Evolutionary conservation across 441 rosid genomes (phyloP).

Genomic region (Metrosideros polymorpha): DNA sequence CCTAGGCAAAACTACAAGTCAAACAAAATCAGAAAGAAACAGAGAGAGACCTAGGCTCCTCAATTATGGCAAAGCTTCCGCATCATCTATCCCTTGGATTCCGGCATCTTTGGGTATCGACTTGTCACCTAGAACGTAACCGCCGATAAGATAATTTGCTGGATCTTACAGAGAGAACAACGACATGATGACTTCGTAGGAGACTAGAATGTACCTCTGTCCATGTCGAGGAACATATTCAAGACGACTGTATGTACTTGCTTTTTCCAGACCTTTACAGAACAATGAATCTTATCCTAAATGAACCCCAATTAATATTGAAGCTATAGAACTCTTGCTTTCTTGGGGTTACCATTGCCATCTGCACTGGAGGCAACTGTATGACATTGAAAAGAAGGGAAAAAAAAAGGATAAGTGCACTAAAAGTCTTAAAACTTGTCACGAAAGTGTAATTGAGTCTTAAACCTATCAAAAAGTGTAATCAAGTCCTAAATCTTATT

Average conservation of each 20-base stretch:
- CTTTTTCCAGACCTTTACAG: not conserved
- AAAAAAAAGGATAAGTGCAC: too few species aligned
- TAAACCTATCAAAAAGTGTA: too few species aligned
- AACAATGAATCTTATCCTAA: not conserved
- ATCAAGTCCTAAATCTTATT: too few species aligned
- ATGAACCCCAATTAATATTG: not conserved
- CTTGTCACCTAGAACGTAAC: constrained; percentile 77
- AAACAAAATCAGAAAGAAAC: too few species aligned
- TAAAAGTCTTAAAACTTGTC: too few species aligned
- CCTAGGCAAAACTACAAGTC: too few species aligned
- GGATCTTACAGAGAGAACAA: not conserved
- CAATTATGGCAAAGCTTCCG: constrained; percentile 51
- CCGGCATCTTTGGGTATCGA: constrained; percentile 78
- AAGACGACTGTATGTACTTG: not conserved
- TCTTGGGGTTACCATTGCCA: not conserved
- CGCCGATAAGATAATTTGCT: constrained; percentile 19
- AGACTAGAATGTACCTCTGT: constrained; percentile 32
- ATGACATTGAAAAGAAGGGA: not conserved
- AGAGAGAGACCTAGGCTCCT: too few species aligned
- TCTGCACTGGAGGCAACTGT: not conserved
- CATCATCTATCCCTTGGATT: constrained; percentile 39
- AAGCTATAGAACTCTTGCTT: not conserved
- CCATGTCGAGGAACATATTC: constrained; percentile 8
- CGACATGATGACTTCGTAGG: not conserved
- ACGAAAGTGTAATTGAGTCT: too few species aligned